Percentiles rank a stretch among this genome's conserved stretches.
Evolutionary conservation across 176 grass and related monocot genomes (phyloP).

Genomic region (Oryza longistaminata): DNA sequence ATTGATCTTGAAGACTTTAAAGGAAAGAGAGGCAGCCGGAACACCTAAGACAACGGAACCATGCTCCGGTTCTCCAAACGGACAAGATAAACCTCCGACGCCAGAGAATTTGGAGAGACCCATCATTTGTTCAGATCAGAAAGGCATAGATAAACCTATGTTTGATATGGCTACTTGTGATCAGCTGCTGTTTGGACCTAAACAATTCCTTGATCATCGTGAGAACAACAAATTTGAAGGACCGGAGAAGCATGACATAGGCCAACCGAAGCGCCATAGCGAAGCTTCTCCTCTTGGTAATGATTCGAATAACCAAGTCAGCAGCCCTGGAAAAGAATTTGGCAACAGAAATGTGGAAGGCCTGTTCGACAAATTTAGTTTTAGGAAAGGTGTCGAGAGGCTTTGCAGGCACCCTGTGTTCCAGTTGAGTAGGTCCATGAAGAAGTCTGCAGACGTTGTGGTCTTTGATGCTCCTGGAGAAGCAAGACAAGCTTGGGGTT

Average conservation of each 20-base stretch:
- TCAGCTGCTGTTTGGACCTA: constrained; percentile 44
- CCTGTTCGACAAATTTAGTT: constrained; percentile 67
- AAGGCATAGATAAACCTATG: constrained; percentile 38
- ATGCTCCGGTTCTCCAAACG: constrained; percentile 59
- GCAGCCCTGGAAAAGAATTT: constrained; percentile 50
- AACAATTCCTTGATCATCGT: not conserved
- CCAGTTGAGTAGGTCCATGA: constrained; percentile 79
- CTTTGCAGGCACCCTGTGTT: constrained; percentile 91
- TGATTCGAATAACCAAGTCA: constrained; percentile 16
- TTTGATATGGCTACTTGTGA: constrained; percentile 52
- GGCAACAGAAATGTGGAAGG: constrained; percentile 46
- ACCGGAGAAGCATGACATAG: not conserved
- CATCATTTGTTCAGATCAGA: not conserved
- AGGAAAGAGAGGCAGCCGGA: constrained; percentile 55
- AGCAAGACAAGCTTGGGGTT: constrained; percentile 76
- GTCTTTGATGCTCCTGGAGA: constrained; percentile 61
- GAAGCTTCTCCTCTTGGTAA: constrained; percentile 27
- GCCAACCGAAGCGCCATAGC: constrained; percentile 29
- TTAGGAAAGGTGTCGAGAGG: constrained; percentile 90
- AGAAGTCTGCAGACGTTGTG: constrained; percentile 60
- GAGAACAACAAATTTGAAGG: not conserved
- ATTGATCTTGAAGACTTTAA: constrained; percentile 70
- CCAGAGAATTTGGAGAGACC: constrained; percentile 37
- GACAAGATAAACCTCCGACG: constrained; percentile 50
- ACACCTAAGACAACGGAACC: constrained; percentile 31